Evolutionary conservation across 2,329 filamentous ascomycete species (phyloP).

Genomic region (Hymenoscyphus fructigenus): DNA sequence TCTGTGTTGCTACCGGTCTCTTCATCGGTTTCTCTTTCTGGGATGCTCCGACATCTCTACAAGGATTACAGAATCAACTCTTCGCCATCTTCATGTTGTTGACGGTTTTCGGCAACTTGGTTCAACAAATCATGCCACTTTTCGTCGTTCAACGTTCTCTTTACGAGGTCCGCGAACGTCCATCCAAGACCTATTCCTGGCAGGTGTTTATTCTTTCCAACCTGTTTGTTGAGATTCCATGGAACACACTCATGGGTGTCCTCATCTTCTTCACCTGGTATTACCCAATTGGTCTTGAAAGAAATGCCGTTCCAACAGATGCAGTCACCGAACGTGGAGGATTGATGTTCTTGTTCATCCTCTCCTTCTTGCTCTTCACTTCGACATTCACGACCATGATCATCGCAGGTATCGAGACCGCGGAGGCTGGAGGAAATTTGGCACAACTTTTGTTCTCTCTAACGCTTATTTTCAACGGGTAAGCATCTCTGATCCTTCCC

Average conservation of each 20-base stretch:
- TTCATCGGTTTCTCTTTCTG: conserved; percentile 74
- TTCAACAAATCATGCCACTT: conserved; percentile 74
- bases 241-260: conserved; percentile 71
- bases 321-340: conserved; percentile 67
- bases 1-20: conserved; percentile 35
- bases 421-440: conserved; percentile 73
- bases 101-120: conserved; percentile 70
- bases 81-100: conserved; percentile 78
- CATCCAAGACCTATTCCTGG: conserved; percentile 77
- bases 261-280: conserved; percentile 82
- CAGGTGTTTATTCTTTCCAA: conserved; percentile 66
- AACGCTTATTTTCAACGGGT: conserved; percentile 66
- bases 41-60: conserved; percentile 53
- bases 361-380: conserved; percentile 75
- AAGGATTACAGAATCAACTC: conserved; percentile 68
- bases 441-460: conserved; percentile 74
- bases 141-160: conserved; percentile 54
- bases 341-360: conserved; percentile 76
- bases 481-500: conserved; percentile 11
- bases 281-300: conserved; percentile 77
- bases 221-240: conserved; percentile 81
- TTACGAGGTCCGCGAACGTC: conserved; percentile 70
- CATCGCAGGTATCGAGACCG: conserved; percentile 72
- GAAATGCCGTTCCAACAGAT: conserved; percentile 62
- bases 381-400: conserved; percentile 79